These are phyloP conservation scores for Phyllachora maydis DNA, from an alignment of 2,329 filamentous ascomycete species.

Conservation along the genomic window DNA sequence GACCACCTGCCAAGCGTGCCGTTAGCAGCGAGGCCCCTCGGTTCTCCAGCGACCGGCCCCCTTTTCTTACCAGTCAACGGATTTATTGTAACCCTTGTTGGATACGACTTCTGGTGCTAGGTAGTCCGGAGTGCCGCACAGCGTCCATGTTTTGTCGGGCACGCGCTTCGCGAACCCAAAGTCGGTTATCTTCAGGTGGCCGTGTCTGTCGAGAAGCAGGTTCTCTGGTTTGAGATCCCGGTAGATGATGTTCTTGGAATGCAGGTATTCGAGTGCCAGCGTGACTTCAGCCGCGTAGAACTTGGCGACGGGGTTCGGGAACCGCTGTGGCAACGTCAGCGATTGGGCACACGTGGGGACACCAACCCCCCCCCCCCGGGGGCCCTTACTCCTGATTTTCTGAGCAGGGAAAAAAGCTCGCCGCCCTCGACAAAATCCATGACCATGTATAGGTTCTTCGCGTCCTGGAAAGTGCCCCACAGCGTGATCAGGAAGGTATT, in stretches of 20 bases:
- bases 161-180: constrained; percentile 98
- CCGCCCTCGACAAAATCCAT: constrained; percentile 99
- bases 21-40: constrained; percentile 1
- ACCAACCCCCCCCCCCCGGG: too few relatives aligned
- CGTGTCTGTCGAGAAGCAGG: constrained; percentile 74
- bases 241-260: constrained; percentile 92
- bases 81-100: constrained; percentile 98
- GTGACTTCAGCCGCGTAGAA: constrained; percentile 98
- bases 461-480: constrained; percentile 96
- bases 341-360: not conserved
- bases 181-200: constrained; percentile 91
- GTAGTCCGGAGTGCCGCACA: constrained; percentile 95
- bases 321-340: constrained; percentile 40
- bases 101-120: constrained; percentile 96
- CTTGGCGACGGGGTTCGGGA: constrained; percentile 95
- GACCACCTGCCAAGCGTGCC: constrained; percentile 68
- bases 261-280: constrained; percentile 83
- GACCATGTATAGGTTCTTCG: constrained; percentile 96
- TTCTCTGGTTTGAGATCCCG: constrained; percentile 94
- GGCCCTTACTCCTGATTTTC: constrained; percentile 65
- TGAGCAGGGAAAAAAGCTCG: constrained; percentile 83
- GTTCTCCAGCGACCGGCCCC: constrained; percentile 2
- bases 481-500: constrained; percentile 95
- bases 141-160: constrained; percentile 96
- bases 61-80: constrained; percentile 91